These are phyloP conservation scores for Annulohypoxylon moriforme DNA, from an alignment of 495 filamentous ascomycete genomes.

Conservation along the genomic window DNA sequence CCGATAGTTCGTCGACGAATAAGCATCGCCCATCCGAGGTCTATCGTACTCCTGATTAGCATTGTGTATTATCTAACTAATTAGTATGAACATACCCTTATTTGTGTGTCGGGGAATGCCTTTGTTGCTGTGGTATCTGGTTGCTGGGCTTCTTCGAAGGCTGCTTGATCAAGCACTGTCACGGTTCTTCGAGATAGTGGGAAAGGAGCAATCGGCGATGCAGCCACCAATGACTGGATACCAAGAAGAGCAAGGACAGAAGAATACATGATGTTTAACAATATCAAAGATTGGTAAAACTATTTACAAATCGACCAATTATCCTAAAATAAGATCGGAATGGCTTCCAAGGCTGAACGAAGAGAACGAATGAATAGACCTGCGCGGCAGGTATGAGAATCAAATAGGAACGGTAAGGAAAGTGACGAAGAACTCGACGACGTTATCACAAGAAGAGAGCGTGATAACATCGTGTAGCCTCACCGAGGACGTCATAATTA, in stretches of 20 bases:
- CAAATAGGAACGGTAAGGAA: constrained; percentile 6
- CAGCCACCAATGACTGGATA: constrained; percentile 21
- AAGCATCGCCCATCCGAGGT: constrained; percentile 65
- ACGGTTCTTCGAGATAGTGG: constrained; percentile 50
- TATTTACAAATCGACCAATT: neutral
- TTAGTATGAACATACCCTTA: constrained; percentile 53
- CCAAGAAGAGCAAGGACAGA: constrained; percentile 11
- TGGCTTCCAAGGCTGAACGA: constrained; percentile 3
- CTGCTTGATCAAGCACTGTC: constrained; percentile 56
- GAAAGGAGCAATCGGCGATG: constrained; percentile 32
- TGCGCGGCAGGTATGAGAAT: constrained; percentile 32
- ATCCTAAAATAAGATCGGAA: neutral
- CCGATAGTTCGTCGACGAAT: constrained; percentile 64
- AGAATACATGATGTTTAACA: constrained; percentile 18
- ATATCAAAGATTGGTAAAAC: neutral
- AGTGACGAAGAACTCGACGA: constrained; percentile 18
- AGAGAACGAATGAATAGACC: constrained; percentile 24
- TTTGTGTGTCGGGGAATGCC: constrained; percentile 59
- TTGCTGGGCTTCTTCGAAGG: constrained; percentile 63
- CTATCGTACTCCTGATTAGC: constrained; percentile 41
- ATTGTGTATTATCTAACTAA: too few relatives aligned
- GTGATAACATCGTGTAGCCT: constrained; percentile 4
- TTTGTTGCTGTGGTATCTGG: constrained; percentile 60
- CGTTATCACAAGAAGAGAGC: constrained; percentile 7
- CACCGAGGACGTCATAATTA: neutral